These are phyloP conservation scores for Colletotrichum sp. DNA, from an alignment of 2,329 filamentous ascomycete species.

Conservation along the genomic window DNA sequence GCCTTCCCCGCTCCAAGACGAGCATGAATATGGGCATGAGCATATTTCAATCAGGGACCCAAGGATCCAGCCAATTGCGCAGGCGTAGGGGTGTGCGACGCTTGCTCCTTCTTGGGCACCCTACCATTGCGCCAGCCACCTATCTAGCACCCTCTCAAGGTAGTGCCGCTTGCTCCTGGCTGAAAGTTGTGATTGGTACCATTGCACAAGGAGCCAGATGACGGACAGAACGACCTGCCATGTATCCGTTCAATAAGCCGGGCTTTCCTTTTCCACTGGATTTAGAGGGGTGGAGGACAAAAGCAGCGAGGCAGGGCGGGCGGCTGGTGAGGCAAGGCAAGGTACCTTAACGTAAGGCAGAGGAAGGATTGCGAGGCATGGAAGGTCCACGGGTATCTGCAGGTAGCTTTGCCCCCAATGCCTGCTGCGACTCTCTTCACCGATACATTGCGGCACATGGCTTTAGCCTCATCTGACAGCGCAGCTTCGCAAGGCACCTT, in stretches of 20 bases:
- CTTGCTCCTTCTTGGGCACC: background rate
- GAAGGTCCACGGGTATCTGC: background rate
- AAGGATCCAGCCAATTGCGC: background rate
- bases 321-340: background rate
- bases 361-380: background rate
- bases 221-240: background rate
- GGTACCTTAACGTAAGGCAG: background rate
- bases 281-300: background rate
- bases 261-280: background rate
- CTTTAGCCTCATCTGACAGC: conserved; percentile 12
- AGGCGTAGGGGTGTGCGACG: background rate
- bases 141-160: background rate
- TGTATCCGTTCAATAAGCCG: background rate
- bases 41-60: background rate
- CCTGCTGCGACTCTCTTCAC: background rate
- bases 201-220: background rate
- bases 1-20: background rate
- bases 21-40: background rate
- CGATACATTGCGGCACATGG: background rate
- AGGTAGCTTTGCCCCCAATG: background rate
- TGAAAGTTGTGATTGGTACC: background rate
- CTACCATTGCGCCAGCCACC: background rate
- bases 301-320: background rate
- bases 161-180: background rate
- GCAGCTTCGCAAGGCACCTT: background rate